Evolutionary conservation across 805 yeast species (phyloP).

Genomic region (Ogataea nakhonphanomensis): DNA sequence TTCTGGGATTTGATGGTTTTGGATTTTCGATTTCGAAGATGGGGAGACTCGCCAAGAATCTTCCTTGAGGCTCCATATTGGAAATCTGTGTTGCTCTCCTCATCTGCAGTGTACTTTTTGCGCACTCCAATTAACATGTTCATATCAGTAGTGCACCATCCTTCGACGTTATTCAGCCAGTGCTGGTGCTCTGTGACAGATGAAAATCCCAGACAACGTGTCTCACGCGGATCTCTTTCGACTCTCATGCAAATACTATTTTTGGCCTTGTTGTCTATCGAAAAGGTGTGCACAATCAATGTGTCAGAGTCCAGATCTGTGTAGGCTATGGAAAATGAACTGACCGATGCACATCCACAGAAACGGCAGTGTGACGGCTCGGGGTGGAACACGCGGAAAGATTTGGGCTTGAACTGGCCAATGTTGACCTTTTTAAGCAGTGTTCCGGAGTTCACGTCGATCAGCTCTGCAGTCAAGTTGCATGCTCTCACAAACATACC

Average conservation of each 20-base stretch:
- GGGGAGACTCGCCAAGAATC: slow-evolving; percentile 11
- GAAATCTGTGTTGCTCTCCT: slow-evolving; percentile 8
- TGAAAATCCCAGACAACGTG: slow-evolving; percentile 83
- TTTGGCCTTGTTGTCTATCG: slow-evolving; percentile 70
- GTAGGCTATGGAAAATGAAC: slow-evolving; percentile 69
- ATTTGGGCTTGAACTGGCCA: slow-evolving; percentile 56
- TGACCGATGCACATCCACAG: slow-evolving; percentile 84
- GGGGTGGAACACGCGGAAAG: slow-evolving; percentile 71
- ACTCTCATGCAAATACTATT: slow-evolving; percentile 81
- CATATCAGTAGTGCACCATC: slow-evolving; percentile 77
- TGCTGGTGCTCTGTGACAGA: slow-evolving; percentile 67
- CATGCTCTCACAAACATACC: slow-evolving; percentile 68
- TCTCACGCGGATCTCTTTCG: slow-evolving; percentile 90
- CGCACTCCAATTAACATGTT: slow-evolving; percentile 71
- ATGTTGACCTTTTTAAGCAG: slow-evolving; percentile 58
- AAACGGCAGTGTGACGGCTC: slow-evolving; percentile 87
- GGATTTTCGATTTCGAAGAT: slow-evolving; percentile 4
- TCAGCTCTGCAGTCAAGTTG: slow-evolving; percentile 55
- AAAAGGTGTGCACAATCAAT: slow-evolving; percentile 69
- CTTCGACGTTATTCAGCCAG: slow-evolving; percentile 63
- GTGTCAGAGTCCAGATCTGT: slow-evolving; percentile 54
- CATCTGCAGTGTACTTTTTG: slow-evolving; percentile 37
- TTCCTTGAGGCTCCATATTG: slow-evolving; percentile 16
- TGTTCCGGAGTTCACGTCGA: slow-evolving; percentile 78
- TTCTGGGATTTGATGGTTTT: slow-evolving; percentile 8